A percentile compares a stretch with the other conserved stretches of the same genome.
Evolutionary conservation across 176 grass and related monocot genomes (phyloP).

Genomic region (Zoysia japonica): DNA sequence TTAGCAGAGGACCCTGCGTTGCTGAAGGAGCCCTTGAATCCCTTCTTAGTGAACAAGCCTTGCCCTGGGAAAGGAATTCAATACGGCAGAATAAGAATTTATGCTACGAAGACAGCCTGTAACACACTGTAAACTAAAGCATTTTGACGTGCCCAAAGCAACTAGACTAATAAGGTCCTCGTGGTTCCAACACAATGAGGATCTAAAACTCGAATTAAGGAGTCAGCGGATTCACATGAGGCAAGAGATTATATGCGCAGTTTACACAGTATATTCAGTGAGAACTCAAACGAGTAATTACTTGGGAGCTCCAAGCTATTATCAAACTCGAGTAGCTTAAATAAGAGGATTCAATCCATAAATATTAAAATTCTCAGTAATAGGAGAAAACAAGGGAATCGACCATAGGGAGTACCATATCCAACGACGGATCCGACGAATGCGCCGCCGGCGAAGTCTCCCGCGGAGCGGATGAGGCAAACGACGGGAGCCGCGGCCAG

Average conservation of each 20-base stretch:
- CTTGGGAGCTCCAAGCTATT: not conserved
- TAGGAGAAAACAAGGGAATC: not conserved
- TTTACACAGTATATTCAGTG: not conserved
- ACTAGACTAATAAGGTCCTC: not conserved
- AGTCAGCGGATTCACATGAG: not conserved
- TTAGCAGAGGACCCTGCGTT: slow-evolving; percentile 88
- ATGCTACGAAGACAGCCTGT: not conserved
- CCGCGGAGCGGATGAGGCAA: slow-evolving; percentile 70
- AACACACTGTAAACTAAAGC: not conserved
- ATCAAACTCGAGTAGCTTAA: not conserved
- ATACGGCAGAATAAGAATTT: slow-evolving; percentile 9
- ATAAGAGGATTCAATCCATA: not conserved
- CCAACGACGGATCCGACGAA: slow-evolving; percentile 83
- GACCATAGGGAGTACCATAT: slow-evolving; percentile 50
- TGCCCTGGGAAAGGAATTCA: slow-evolving; percentile 53
- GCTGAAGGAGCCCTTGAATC: slow-evolving; percentile 78
- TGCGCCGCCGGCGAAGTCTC: slow-evolving; percentile 72
- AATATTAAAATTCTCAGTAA: too few relatives aligned
- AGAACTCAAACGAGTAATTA: not conserved
- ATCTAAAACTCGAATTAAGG: slow-evolving; percentile 16
- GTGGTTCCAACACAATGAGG: not conserved
- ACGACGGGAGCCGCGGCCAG: slow-evolving; percentile 46
- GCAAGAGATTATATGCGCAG: not conserved
- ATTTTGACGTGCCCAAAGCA: slow-evolving; percentile 4
- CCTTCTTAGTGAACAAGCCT: slow-evolving; percentile 87